Conservation (phyloP, 371 early-diverging fungal genomes). For the Lichtheimia hyalospora region DNA sequence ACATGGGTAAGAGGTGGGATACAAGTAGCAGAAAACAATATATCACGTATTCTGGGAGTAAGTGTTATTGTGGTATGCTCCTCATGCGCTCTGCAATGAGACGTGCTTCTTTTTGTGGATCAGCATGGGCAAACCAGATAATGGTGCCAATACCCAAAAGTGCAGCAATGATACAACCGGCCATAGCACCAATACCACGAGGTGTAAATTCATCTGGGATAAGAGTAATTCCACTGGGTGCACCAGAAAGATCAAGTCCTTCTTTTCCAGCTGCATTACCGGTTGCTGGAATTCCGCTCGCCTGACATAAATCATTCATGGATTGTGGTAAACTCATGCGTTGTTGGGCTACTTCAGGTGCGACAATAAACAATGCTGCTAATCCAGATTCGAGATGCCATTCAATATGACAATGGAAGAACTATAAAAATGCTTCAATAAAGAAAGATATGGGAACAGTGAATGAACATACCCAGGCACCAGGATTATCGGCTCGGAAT, state of each 20-base stretch:
- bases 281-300: conserved; percentile 45
- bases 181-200: conserved; percentile 70
- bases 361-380: conserved; percentile 63
- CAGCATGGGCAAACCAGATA: conserved; percentile 39
- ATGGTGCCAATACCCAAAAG: conserved; percentile 53
- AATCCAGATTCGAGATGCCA: conserved; percentile 75
- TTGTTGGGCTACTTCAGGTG: conserved; percentile 58
- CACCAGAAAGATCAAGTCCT: conserved; percentile 59
- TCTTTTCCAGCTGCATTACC: conserved; percentile 77
- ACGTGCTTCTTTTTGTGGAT: conserved; percentile 29
- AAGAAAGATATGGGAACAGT: too few relatives aligned
- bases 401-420: conserved; percentile 78
- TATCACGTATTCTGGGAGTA: too few relatives aligned
- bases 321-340: conserved; percentile 30
- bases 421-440: not conserved
- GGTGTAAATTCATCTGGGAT: conserved; percentile 57
- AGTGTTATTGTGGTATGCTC: too few relatives aligned
- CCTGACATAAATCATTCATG: conserved; percentile 30
- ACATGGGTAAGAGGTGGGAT: too few relatives aligned
- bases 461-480: conserved; percentile 51
- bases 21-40: too few relatives aligned
- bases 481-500: conserved; percentile 75
- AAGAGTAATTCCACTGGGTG: conserved; percentile 46
- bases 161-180: conserved; percentile 66
- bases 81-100: conserved; percentile 18